Base-by-base conservation (phyloP, 371 early-diverging fungal genomes). In the Lichtheimia corymbifera region DNA sequence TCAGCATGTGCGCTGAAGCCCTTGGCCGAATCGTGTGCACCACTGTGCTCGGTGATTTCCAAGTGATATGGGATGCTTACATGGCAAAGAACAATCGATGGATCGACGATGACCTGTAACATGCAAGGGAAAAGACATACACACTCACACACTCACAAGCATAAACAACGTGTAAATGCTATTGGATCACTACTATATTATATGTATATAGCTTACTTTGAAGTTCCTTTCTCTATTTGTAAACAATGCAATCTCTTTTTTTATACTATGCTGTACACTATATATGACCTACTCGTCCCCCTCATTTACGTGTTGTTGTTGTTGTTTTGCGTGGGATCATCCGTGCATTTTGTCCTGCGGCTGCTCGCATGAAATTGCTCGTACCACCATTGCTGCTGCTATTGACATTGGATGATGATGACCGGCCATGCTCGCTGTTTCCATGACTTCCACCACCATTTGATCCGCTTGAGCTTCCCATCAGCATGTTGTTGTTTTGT, bases 291-390 rank as follows among this genome's bases (percentile, higher is more conserved):
- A 52, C 13, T 28, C 14, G 28, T 6, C 20, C 20, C 13, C 5
- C 1, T 47, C 17, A 30, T 53, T 53, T 53, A 53, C 53, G 44
- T 53, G 14, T 42, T 3, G 61, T 25, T 5, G 43, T 28, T 9
- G 53, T 42, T 17, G 59, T 14, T 44, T 60, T 60, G 11, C 61
- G 61, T 11, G 61, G 44, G 24, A 51, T 24, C 49, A 53, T 41
- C 22, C 61, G 52, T 22, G 41, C 43, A 27, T 41, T 35, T 20
- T 43, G 53, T 5, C 42, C 53, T 2, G 44, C 45, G 9, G 35
- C 35, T 2, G 42, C 44, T 11, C 53, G 52, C 53, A 53, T 53
- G 9, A 53, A 60, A 13, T 60, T 50, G 50, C 40, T 53, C n/a
- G 61, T 45, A 22, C 51, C 35, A 24, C 50, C 30, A 6, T 13